Evolutionary conservation across 192 early-diverging fungal species (phyloP).

Genomic region (Backusella luteola): DNA sequence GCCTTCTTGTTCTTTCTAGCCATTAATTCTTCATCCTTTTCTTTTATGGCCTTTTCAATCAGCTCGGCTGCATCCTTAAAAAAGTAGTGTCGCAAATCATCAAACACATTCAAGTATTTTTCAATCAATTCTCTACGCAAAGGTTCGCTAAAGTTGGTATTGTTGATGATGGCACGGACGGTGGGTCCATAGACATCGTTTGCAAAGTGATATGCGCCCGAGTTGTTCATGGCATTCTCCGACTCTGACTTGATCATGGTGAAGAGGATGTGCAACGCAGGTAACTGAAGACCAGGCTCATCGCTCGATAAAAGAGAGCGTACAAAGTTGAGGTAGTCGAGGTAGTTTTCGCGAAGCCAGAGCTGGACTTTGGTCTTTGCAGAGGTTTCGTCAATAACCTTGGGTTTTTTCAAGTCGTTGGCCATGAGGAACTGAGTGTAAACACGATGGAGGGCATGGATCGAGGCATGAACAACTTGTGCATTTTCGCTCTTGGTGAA

Average conservation of each 20-base stretch:
- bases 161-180: conserved; percentile 56
- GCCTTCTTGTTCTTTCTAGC: conserved; percentile 35
- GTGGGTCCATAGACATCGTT: conserved; percentile 63
- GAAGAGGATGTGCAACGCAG: conserved; percentile 71
- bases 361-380: conserved; percentile 56
- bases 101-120: conserved; percentile 74
- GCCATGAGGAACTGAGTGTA: conserved; percentile 53
- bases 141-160: conserved; percentile 57
- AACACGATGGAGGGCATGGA: conserved; percentile 72
- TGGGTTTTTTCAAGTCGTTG: conserved; percentile 45
- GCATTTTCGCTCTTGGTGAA: conserved; percentile 45
- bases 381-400: conserved; percentile 25
- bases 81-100: conserved; percentile 87
- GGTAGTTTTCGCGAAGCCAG: conserved; percentile 81
- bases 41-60: conserved; percentile 15
- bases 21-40: conserved; percentile 35
- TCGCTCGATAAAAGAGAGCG: conserved; percentile 47
- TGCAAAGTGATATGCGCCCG: conserved; percentile 60
- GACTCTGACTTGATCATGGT: conserved; percentile 70
- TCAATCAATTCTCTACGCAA: conserved; percentile 63
- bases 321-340: conserved; percentile 60
- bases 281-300: conserved; percentile 74
- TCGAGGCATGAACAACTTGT: conserved; percentile 48
- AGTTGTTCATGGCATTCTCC: conserved; percentile 26
- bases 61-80: conserved; percentile 57